These are phyloP conservation scores for Penicillium riverlandense DNA, from an alignment of 495 filamentous ascomycete species.

Conservation along the genomic window DNA sequence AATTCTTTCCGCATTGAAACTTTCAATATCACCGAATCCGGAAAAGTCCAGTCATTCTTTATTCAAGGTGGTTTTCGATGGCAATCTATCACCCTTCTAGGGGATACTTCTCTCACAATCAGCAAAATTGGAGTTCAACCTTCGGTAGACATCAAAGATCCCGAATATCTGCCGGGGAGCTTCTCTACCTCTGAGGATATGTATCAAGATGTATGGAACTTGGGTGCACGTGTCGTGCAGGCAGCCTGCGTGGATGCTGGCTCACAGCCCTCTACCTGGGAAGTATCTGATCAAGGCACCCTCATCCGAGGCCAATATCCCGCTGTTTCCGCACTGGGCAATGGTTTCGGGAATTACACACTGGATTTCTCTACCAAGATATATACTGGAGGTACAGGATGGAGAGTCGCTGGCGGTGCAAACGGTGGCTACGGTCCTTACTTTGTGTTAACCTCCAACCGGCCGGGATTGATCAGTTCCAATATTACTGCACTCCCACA, in stretches of 20 bases:
- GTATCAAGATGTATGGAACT: conserved; percentile 18
- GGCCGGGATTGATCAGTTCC: conserved; percentile 1
- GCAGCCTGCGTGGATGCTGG: conserved; percentile 10
- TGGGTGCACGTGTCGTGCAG: conserved; percentile 11
- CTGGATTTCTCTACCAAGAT: conserved; percentile 14
- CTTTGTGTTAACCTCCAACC: conserved; percentile 9
- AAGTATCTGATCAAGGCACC: conserved; percentile 7
- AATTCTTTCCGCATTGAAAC: conserved; percentile 19
- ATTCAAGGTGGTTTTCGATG: conserved; percentile 17
- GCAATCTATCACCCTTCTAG: conserved; percentile 9
- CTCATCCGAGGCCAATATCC: conserved; percentile 13
- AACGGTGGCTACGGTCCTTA: conserved; percentile 11
- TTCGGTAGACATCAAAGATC: conserved; percentile 3
- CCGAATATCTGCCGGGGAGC: conserved; percentile 6
- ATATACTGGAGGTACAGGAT: conserved; percentile 13
- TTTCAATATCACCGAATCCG: conserved; percentile 13
- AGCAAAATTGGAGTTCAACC: conserved; percentile 6
- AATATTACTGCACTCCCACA: conserved; percentile 9
- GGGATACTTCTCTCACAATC: conserved; percentile 1
- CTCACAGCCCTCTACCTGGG: conserved; percentile 13
- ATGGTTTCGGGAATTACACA: conserved; percentile 10
- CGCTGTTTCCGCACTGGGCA: conserved; percentile 5
- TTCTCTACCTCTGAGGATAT: conserved; percentile 11
- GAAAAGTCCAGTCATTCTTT: conserved; percentile 10
- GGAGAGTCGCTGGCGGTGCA: conserved; percentile 9